Conservation (phyloP, 495 filamentous ascomycete species). For the Penicillium crystallinum region DNA sequence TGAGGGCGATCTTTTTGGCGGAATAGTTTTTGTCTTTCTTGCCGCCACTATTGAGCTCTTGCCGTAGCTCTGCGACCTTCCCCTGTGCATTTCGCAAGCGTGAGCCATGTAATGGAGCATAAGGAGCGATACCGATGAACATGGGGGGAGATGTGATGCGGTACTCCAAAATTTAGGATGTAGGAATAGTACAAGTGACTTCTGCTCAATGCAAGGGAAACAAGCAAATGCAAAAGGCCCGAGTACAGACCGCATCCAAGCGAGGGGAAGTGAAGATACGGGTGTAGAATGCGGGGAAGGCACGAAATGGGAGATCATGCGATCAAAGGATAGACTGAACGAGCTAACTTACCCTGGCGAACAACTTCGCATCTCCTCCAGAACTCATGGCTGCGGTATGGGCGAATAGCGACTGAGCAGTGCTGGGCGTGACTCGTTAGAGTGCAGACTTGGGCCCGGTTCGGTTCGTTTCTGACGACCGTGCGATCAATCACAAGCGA, state of each 20-base stretch:
- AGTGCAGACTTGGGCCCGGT: slow-evolving; percentile 2
- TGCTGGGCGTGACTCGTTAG: slow-evolving; percentile 5
- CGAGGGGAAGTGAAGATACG: not conserved
- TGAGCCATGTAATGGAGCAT: slow-evolving; percentile 32
- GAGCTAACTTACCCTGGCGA: slow-evolving; percentile 80
- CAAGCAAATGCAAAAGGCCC: slow-evolving; percentile 1
- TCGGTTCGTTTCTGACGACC: slow-evolving; percentile 5
- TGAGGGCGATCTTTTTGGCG: slow-evolving; percentile 95
- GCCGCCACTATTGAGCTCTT: slow-evolving; percentile 86
- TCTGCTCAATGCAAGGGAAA: slow-evolving; percentile 8
- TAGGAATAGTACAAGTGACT: not conserved
- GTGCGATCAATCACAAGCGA: slow-evolving; percentile 15
- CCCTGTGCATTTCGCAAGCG: slow-evolving; percentile 60
- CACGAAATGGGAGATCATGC: slow-evolving; percentile 9
- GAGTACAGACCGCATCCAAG: not conserved
- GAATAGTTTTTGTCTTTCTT: slow-evolving; percentile 98
- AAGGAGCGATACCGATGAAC: slow-evolving; percentile 30
- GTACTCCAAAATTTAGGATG: not conserved
- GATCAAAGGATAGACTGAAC: slow-evolving; percentile 8
- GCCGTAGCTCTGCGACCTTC: slow-evolving; percentile 96
- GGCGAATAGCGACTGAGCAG: slow-evolving; percentile 13
- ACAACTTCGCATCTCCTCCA: slow-evolving; percentile 97
- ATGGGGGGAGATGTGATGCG: slow-evolving; percentile 13
- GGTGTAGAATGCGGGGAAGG: slow-evolving; percentile 20
- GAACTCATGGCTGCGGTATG: slow-evolving; percentile 56